Evolutionary conservation across 139 green algal species (phyloP), one percentile per base, ranked within the genome.

Genomic region (Gonium pectorale): DNA sequence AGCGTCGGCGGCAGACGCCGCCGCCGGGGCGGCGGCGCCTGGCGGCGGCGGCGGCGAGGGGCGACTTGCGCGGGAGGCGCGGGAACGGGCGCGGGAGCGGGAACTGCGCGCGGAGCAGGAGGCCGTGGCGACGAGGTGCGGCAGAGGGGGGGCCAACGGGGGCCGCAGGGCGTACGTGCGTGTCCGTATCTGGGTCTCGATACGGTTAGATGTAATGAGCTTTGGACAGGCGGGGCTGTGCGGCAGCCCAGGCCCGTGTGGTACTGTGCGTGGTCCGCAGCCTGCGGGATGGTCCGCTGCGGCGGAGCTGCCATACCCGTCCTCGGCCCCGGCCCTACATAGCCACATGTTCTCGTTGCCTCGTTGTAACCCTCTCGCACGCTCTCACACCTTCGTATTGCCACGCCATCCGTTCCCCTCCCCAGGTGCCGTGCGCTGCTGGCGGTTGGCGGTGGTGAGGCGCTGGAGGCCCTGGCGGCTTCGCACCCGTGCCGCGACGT

Each of bases 401-500:
- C 21, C 64, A 29, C 67, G 13, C 29, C 29, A 29, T 29, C 27
- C 27, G 26, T 29, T 6, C 44, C n/a, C n/a, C n/a, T 4, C 5
- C 15, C 26, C 56, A 81, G 88, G 31, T 79, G 80, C 31, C 67
- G 37, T 9, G 51, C 49, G 66, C 62, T 92, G 78, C 59, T 49
- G 63, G 54, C 83, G 9, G 13, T 90, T 33, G 77, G 81, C 26
- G 69, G 44, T 24, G 81, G 71, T 22, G 85, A 80, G 26, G n/a
- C 3, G 33, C 70, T 92, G 44, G 51, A 38, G 40, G 62, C 13
- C 38, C 66, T 92, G 33, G 22, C 62, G 5, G 17, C 4, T 9
- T 24, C 19, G 6, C 69, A 82, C 60, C 17, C 8, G 31, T 84
- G n/a, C 6, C 77, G 78, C 75, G 85, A 92, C 56, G 59, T 92